These are phyloP conservation scores for Bipolaris bicolor DNA, from an alignment of 2,329 filamentous ascomycete species.

Conservation along the genomic window DNA sequence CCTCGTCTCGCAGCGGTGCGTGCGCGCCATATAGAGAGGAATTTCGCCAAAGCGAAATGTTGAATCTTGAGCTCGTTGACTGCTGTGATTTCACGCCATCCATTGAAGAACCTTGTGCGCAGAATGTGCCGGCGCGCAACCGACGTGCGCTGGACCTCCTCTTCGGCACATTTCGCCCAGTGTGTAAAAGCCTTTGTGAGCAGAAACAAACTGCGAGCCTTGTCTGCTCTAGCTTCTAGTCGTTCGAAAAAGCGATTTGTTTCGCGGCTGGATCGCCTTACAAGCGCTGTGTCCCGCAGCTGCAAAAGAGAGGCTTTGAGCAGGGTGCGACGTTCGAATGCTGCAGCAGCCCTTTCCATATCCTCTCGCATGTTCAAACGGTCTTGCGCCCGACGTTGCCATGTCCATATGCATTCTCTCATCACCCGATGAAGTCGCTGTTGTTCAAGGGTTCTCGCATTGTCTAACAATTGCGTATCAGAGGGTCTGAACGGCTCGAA, in stretches of 20 bases:
- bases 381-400: conserved; percentile 53
- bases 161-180: conserved; percentile 70
- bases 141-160: conserved; percentile 70
- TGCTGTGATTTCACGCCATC: conserved; percentile 70
- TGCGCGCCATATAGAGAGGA: conserved; percentile 60
- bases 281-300: conserved; percentile 29
- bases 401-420: conserved; percentile 50
- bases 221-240: conserved; percentile 65
- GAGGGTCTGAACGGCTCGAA: conserved; percentile 56
- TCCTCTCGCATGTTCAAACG: conserved; percentile 23
- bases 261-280: conserved; percentile 52
- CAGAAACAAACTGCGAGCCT: conserved; percentile 70
- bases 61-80: conserved; percentile 63
- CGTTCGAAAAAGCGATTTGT: conserved; percentile 61
- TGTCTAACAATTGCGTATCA: conserved; percentile 57
- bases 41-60: conserved; percentile 60
- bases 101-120: conserved; percentile 70
- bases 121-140: conserved; percentile 74
- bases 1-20: conserved; percentile 48
- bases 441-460: conserved; percentile 54
- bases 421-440: conserved; percentile 37
- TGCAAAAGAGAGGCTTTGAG: conserved; percentile 60
- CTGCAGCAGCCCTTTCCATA: conserved; percentile 46
- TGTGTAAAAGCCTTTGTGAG: conserved; percentile 69
- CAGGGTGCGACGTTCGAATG: conserved; percentile 59